Base-by-base conservation (phyloP, 441 rosid genomes). In the Arabidopsis lyrata region DNA sequence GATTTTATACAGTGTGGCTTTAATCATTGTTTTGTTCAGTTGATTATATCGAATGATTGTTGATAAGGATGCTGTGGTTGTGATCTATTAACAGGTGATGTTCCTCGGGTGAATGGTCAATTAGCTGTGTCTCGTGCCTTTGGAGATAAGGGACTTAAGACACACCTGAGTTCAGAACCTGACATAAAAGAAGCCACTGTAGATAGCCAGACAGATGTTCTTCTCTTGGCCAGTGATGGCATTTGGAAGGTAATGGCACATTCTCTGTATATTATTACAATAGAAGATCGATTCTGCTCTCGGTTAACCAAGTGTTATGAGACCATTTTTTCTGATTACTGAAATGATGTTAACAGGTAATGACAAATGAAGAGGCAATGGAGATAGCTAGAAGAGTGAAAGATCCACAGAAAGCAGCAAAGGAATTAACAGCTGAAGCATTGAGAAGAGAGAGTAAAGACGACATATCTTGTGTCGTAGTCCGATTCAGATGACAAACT, bases 41-140 rank as follows among this genome's bases (percentile, higher is more conserved):
- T 49, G 50, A 63, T 47, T 31, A 18, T 69, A 11, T 48, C 0
- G 10, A 24, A 68, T 16, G 15, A 22, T 16, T 70, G 13, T 10
- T 66, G 34, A 55, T 41, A 45, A 44, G 50, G 27, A 16, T 18
- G 34, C 2, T 5, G 12, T 49, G 38, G 34, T 44, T 32, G 8
- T 66, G 20, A 27, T 59, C 52, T 73, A 34, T 53, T 73, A 34
- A 56, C 84, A 93, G 98, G 98, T 48, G 97, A 93, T 78, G 98
- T 91, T 32, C 97, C 98, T 8, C 83, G 98, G 73, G 98, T 93
- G 20, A 90, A 93, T 11, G 98, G 98, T 59, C 97, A 90, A 83
- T 83, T 93, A 68, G 98, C 98, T 1, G 98, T 93, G 74, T 90
- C 98, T 62, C 97, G 97, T 72, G 97, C 98, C 15, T 94, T 94